Base-by-base conservation (phyloP, 805 yeast genomes). In the Lipomyces sp. region DNA sequence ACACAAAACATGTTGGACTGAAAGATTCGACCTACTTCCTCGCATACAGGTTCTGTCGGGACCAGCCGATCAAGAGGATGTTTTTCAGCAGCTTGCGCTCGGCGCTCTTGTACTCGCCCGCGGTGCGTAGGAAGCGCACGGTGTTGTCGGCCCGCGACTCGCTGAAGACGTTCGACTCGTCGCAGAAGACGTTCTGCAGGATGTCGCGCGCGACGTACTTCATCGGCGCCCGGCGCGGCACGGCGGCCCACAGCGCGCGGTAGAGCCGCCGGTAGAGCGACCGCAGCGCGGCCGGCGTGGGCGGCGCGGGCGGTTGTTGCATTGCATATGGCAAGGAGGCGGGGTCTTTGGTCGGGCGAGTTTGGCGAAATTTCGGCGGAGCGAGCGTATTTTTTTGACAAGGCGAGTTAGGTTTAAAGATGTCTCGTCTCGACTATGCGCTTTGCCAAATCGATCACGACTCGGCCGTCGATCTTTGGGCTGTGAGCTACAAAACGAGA, bases 141-240 rank as follows among this genome's bases (percentile, higher is more conserved):
- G 55, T 51, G 26, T 51, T 51, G n/a, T 14, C 34, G 23, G 48
- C 37, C 35, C 48, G 40, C n/a, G 35, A n/a, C 19, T 35, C 35
- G 14, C 32, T 16, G 49, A 31, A 37, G 26, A 37, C 29, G 36
- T 18, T 22, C 32, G 31, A n/a, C 10, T 26, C 7, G 23, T 43
- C 45, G 19, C 36, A 32, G 38, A 51, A 43, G 47, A 46, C 34
- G 38, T 43, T 47, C n/a, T 51, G 53, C 13, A 48, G 26, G 16
- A 51, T 16, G n/a, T 23, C 22, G 11, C 35, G 39, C n/a, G 34
- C 28, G 4, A 7, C 16, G 23, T 35, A 16, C 6, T n/a, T 7
- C n/a, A 8, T n/a, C 35, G 18, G 35, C 35, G 35, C 35, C 16
- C 29, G 29, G 10, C 10, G 10, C 10, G 29, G 10, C 10, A 26